Conservation (phyloP, 352 stramenopile species). For the Pythium periplocum region DNA sequence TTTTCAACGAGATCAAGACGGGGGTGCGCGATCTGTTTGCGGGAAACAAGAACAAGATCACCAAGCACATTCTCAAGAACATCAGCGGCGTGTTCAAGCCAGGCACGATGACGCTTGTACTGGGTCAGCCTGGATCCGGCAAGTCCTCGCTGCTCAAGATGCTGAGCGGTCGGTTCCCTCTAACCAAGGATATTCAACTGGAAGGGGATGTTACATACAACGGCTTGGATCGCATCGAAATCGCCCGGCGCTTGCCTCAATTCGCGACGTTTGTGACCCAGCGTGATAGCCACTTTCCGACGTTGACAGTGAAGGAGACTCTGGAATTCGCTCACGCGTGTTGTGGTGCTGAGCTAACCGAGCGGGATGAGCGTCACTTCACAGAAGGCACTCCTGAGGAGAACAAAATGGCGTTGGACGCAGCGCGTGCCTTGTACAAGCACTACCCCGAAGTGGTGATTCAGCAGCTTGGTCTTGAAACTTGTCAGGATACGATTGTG, state of each 20-base stretch:
- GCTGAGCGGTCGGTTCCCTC: conserved; percentile 5
- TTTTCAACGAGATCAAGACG: conserved; percentile 9
- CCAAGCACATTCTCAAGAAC: conserved; percentile 23
- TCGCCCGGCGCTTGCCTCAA: conserved; percentile 5
- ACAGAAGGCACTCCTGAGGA: conserved; percentile 23
- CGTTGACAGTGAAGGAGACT: conserved; percentile 25
- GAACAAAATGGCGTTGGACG: conserved; percentile 15
- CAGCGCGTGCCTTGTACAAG: conserved; percentile 10
- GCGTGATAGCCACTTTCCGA: conserved; percentile 21
- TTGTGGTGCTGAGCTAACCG: conserved; percentile 11
- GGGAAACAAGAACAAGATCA: conserved; percentile 5
- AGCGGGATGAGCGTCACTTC: conserved; percentile 25
- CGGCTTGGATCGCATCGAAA: conserved; percentile 1
- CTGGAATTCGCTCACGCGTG: conserved; percentile 22
- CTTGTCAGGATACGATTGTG: conserved; percentile 50
- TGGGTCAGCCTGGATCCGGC: conserved; percentile 15
- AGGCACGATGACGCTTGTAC: conserved; percentile 23
- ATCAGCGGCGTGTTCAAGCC: conserved; percentile 25
- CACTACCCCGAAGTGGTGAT: conserved; percentile 30
- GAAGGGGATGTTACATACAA: conserved; percentile 12
- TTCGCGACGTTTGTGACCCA: conserved; percentile 12
- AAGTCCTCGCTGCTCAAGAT: conserved; percentile 13
- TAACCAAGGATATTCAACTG: conserved; percentile 9
- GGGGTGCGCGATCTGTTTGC: conserved; percentile 1
- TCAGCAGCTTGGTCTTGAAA: conserved; percentile 23